Base-by-base conservation (phyloP, 345 rosid genomes). In the Crucihimalaya himalaica region DNA sequence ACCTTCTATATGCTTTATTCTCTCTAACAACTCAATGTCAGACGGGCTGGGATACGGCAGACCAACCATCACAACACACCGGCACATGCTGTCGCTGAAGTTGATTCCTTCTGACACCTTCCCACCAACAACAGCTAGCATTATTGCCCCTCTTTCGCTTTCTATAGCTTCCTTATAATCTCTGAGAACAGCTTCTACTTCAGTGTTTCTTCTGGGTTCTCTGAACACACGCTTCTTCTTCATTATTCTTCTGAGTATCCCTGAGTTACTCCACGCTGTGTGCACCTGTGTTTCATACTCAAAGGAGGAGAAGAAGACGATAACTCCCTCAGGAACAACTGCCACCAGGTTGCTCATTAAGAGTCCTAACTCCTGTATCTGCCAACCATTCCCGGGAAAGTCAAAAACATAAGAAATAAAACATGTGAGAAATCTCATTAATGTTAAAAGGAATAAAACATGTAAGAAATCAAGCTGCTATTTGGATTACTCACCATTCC, bases 61-160 rank as follows among this genome's bases (percentile, higher is more conserved):
- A 56, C 98, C 98, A 66, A 91, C 97, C 98, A 94, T 89, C 75
- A 94, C 96, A 57, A 91, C 84, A 75, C 98, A 89, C 56, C 98
- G 79, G 19, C 98, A 95, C 98, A 94, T 94, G 71, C 96, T 85
- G 63, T 94, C 96, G 47, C 93, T 91, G 83, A 94, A 89, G 84
- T 94, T 94, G 85, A 94, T 94, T 78, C 98, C 98, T 83, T 94
- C 96, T 57, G 98, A 94, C 78, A 94, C 88, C 86, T 94, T 94
- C 54, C 98, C 98, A 78, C 98, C 98, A 63, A 94, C 97, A 29
- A 94, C 86, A 20, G 95, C 97, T 54, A 91, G 83, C 70, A 94
- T 87, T 21, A 94, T 57, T 29, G 98, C 98, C 62, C 98, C 98
- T 62, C 64, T 88, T 32, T 72, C 79, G 61, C 37, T 70, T 60